Conservation (phyloP, 2,329 filamentous ascomycete genomes). For the Dothidotthia symphoricarpi region DNA sequence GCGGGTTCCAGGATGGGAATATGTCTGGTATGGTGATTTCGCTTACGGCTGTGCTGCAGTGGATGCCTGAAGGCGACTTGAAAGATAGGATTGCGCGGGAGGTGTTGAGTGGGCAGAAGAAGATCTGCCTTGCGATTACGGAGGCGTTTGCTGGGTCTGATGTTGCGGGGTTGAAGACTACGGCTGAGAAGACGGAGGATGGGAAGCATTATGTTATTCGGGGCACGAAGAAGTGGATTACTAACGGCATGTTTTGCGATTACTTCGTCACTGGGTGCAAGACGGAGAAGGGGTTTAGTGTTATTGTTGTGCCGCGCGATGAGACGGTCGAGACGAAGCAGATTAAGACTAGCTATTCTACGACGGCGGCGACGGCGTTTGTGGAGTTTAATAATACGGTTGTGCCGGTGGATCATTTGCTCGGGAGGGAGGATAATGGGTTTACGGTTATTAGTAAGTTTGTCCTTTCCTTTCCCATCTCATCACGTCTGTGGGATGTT, state of each 20-base stretch:
- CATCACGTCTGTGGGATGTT: not conserved
- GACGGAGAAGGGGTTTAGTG: constrained; percentile 75
- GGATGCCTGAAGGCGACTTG: constrained; percentile 65
- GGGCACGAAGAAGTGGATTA: constrained; percentile 81
- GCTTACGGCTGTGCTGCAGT: constrained; percentile 76
- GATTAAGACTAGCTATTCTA: constrained; percentile 80
- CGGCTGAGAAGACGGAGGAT: constrained; percentile 52
- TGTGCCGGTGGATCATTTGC: constrained; percentile 73
- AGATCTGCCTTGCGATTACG: constrained; percentile 83
- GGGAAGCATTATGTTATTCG: constrained; percentile 60
- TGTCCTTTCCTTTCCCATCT: too few species aligned
- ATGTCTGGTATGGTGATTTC: constrained; percentile 84
- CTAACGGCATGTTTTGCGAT: constrained; percentile 75
- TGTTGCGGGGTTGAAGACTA: constrained; percentile 76
- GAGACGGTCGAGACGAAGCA: constrained; percentile 73
- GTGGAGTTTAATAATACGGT: constrained; percentile 85
- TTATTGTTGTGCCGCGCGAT: constrained; percentile 70
- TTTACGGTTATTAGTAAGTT: constrained; percentile 67
- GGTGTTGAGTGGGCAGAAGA: constrained; percentile 77
- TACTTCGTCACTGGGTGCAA: constrained; percentile 81
- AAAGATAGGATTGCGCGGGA: constrained; percentile 68
- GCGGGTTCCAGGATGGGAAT: constrained; percentile 84
- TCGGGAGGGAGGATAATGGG: constrained; percentile 82
- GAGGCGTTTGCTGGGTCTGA: constrained; percentile 85
- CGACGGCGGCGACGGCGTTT: constrained; percentile 73